Percentiles rank a stretch among this genome's conserved stretches.
These are phyloP conservation scores for Colletotrichum cordylinicola DNA, from an alignment of 2,329 filamentous ascomycete species.

Conservation along the genomic window DNA sequence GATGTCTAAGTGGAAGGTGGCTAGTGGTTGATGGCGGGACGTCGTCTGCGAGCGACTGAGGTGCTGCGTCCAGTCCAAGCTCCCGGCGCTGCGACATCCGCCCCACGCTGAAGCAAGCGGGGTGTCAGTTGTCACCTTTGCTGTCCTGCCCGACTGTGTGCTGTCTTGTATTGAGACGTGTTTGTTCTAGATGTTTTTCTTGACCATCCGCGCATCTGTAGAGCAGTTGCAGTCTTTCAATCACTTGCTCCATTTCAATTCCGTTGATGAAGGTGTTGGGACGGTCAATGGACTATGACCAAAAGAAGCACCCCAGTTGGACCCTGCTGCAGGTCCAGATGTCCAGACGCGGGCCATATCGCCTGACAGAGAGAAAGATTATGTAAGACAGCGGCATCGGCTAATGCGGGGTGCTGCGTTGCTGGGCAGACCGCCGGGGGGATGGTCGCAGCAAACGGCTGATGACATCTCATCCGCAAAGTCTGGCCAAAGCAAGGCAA, in stretches of 20 bases:
- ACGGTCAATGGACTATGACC: neutral
- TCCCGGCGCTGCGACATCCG: conserved; percentile 8
- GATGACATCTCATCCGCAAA: neutral
- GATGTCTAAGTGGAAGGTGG: neutral
- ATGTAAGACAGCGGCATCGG: neutral
- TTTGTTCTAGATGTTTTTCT: neutral
- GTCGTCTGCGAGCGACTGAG: neutral
- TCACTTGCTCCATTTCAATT: neutral
- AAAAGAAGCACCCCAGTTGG: neutral
- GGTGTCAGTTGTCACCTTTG: neutral
- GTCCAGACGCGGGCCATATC: neutral
- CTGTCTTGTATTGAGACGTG: neutral
- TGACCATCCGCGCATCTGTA: neutral
- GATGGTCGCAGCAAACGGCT: neutral
- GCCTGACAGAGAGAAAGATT: neutral
- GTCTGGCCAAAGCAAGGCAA: neutral
- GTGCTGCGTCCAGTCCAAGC: neutral
- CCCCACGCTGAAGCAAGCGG: conserved; percentile 1
- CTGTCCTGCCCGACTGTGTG: neutral
- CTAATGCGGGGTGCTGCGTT: conserved; percentile 2
- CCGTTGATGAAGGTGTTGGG: neutral
- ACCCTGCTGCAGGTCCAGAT: conserved; percentile 1
- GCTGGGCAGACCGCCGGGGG: neutral
- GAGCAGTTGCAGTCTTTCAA: neutral
- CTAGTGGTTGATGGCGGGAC: neutral